Evolutionary conservation across 2,329 filamentous ascomycete genomes (phyloP), one percentile per base, ranked within the genome.

Genomic region (Fusarium caatingaense): DNA sequence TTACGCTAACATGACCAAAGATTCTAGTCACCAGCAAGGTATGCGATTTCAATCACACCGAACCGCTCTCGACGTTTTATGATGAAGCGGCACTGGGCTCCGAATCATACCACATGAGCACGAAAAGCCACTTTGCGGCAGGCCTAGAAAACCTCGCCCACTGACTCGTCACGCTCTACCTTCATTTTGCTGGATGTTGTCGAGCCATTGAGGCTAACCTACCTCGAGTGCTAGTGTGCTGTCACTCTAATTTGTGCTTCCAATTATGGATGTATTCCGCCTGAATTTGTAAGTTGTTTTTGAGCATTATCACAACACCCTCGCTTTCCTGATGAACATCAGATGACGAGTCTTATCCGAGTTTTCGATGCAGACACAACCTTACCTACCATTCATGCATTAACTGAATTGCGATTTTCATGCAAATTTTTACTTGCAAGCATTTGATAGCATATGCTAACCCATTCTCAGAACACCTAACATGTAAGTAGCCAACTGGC

Each of bases 111-210:
- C 66, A 81, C 84, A 89, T 89, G 93, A 93, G 94, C 85, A 79
- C 71, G 92, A 94, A 89, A 88, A 92, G 89, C 93, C 93, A 93
- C 83, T 88, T 92, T 93, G 93, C 83, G 93, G 93, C 93, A 97
- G 93, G 94, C 94, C 93, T 97, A 97, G 93, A 97, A 97, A 97
- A 97, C 94, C 94, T 97, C 90, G 93, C 93, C 94, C 92, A 95
- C 94, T 97, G 94, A 97, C 83, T 75, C 66, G 60, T 69, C 65
- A 70, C 60, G 45, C 49, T 68, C 57, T 42, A 45, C 30, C 23
- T 28, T 47, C 50, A 28, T 20, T 63, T 27, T 69, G 44, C 46
- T 71, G 46, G 56, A 67, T 46, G 37, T 20, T 8, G 10, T 51
- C 12, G 60, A 56, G 56, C 25, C 55, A 62, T 42, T 44, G 71